Evolutionary conservation across 2,329 filamentous ascomycete genomes (phyloP).

Genomic region (Neopestalotiopsis sp.): DNA sequence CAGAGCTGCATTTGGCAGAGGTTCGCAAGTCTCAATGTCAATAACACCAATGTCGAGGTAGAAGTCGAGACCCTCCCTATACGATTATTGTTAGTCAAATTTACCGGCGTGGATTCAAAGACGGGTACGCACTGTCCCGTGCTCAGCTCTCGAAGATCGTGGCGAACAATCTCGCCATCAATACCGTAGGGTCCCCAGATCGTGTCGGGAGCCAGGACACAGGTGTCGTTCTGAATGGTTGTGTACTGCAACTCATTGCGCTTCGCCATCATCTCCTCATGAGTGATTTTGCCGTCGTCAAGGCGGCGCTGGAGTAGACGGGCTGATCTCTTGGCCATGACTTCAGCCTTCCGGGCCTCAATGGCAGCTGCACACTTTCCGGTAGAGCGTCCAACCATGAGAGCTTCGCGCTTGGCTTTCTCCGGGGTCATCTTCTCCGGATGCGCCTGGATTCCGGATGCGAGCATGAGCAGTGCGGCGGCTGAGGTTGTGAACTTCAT

Average conservation of each 20-base stretch:
- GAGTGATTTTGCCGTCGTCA: background rate
- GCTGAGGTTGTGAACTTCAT: background rate
- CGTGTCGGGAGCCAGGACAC: slow-evolving; percentile 14
- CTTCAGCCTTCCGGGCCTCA: slow-evolving; percentile 6
- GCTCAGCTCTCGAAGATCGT: slow-evolving; percentile 10
- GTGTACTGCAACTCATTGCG: slow-evolving; percentile 15
- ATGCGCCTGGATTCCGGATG: background rate
- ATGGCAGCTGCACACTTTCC: slow-evolving; percentile 16
- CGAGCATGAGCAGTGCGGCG: background rate
- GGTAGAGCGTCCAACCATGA: slow-evolving; percentile 9
- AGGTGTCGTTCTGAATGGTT: slow-evolving; percentile 15
- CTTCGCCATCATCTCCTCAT: background rate
- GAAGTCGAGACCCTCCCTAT: slow-evolving; percentile 7
- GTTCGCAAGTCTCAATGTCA: slow-evolving; percentile 15
- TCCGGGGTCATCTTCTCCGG: slow-evolving; percentile 14
- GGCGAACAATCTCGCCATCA: slow-evolving; percentile 15
- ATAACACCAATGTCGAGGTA: slow-evolving; percentile 16
- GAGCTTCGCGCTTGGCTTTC: slow-evolving; percentile 17
- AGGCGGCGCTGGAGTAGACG: slow-evolving; percentile 3
- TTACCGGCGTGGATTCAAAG: background rate
- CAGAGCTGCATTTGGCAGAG: slow-evolving; percentile 7
- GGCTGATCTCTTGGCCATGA: slow-evolving; percentile 6
- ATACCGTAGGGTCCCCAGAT: slow-evolving; percentile 14
- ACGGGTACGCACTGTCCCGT: background rate
- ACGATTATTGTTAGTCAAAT: background rate